These are phyloP conservation scores for Cornus kousa DNA, from an alignment of 148 eudicot genomes.

Conservation along the genomic window DNA sequence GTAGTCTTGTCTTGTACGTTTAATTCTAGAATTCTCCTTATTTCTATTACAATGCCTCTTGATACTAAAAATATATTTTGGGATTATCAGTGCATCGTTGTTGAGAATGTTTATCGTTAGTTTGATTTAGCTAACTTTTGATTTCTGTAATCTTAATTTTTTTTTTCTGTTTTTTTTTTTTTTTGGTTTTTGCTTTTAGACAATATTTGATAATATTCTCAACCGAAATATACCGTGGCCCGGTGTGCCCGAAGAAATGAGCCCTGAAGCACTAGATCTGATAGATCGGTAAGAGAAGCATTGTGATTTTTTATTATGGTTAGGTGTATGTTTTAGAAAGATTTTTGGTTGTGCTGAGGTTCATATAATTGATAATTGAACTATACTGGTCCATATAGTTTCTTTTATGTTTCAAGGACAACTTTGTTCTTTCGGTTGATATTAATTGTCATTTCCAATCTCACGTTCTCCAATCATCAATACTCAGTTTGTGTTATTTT, in stretches of 20 bases:
- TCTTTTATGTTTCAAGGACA: neutral
- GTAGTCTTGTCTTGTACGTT: no score
- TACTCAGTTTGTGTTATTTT: neutral
- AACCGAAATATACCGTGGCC: slow-evolving; percentile 98
- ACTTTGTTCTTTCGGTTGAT: neutral
- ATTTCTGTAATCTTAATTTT: slow-evolving; percentile 3
- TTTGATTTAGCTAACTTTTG: neutral
- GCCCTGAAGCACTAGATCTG: slow-evolving; percentile 75
- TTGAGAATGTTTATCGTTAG: neutral
- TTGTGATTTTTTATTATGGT: neutral
- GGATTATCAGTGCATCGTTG: neutral
- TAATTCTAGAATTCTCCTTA: no score
- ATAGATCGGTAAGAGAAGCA: slow-evolving; percentile 71
- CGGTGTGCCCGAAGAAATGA: slow-evolving; percentile 86
- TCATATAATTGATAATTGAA: neutral
- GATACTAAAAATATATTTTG: neutral
- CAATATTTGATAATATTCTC: slow-evolving; percentile 93
- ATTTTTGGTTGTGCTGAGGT: neutral
- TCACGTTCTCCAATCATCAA: neutral
- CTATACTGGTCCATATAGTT: neutral
- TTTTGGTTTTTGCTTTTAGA: slow-evolving; percentile 36
- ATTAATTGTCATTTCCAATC: neutral
- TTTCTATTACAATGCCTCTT: no score
- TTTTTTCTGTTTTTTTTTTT: neutral
- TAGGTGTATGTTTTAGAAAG: neutral